Evolutionary conservation across 1,139 yeast genomes (phyloP).

Genomic region (Kluyveromyces marxianus): DNA sequence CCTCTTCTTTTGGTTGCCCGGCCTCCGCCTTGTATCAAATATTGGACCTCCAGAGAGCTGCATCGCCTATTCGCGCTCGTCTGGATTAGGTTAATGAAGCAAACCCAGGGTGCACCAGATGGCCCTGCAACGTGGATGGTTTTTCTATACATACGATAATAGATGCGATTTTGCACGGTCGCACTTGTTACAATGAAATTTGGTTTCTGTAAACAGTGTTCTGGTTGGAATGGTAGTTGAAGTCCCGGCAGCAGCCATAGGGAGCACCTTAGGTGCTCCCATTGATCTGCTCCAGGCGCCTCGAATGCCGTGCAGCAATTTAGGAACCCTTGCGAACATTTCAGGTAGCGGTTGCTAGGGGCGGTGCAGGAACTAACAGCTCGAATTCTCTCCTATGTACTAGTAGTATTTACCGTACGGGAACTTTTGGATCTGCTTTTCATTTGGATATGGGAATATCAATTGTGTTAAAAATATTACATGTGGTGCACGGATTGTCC

Average conservation of each 20-base stretch:
- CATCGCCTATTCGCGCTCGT: too few species aligned
- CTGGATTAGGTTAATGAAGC: too few species aligned
- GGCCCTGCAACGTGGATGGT: not conserved
- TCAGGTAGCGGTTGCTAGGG: not conserved
- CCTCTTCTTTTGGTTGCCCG: not conserved
- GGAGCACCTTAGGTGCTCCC: not conserved
- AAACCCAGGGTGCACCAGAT: too few species aligned
- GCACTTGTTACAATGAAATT: slow-evolving; percentile 2
- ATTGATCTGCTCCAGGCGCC: not conserved
- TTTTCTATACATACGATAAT: not conserved
- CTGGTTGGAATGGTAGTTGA: not conserved
- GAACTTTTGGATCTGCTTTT: too few species aligned
- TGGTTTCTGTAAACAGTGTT: slow-evolving; percentile 1
- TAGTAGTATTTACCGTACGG: too few species aligned
- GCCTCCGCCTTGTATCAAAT: not conserved
- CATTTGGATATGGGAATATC: too few species aligned
- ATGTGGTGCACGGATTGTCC: too few species aligned
- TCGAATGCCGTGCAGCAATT: not conserved
- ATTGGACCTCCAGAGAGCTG: too few species aligned
- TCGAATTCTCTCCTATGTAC: too few species aligned
- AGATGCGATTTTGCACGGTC: not conserved
- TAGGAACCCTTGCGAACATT: not conserved
- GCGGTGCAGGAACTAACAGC: too few species aligned
- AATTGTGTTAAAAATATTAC: too few species aligned
- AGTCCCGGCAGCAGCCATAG: not conserved